phyloP scores from a whole-genome alignment of 2,329 filamentous ascomycete species.

The Alternaria dauci region DNA sequence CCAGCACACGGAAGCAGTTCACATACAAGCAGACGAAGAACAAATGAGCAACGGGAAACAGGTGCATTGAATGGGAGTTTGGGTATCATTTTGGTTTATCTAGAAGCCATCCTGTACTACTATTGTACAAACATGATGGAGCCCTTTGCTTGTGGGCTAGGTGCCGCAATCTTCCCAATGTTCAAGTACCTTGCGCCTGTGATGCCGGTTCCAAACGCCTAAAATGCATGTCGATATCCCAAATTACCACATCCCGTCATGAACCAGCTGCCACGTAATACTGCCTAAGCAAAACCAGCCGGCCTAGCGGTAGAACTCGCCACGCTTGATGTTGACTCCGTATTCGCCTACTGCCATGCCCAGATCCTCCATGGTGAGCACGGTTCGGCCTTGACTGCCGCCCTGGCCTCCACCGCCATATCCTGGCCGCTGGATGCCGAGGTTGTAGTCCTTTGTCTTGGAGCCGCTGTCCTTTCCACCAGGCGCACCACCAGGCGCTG shows the following conservation, averaged over 20 bases:
- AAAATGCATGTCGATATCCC: conserved; percentile 27
- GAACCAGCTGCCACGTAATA: neutral
- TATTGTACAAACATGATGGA: conserved; percentile 45
- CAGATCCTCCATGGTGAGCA: conserved; percentile 97
- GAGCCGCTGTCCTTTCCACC: conserved; percentile 54
- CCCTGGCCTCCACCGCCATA: conserved; percentile 85
- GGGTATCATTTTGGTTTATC: conserved; percentile 48
- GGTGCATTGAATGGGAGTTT: conserved; percentile 45
- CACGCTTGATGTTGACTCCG: conserved; percentile 95
- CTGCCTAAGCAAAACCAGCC: neutral
- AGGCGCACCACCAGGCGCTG: conserved; percentile 63
- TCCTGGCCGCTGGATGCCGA: conserved; percentile 60
- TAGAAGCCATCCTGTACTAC: conserved; percentile 40
- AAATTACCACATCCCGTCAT: conserved; percentile 6
- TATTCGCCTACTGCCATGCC: conserved; percentile 99
- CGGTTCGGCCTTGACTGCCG: conserved; percentile 87
- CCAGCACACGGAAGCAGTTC: conserved; percentile 73
- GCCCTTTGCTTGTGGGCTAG: conserved; percentile 20
- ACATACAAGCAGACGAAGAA: conserved; percentile 76
- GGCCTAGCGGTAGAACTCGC: conserved; percentile 89
- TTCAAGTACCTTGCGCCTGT: conserved; percentile 28
- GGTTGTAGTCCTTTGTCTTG: conserved; percentile 58
- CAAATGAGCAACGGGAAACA: conserved; percentile 56
- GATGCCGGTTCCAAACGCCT: conserved; percentile 40
- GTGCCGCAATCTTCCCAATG: conserved; percentile 20